Percentiles rank a stretch among this genome's conserved stretches.
phyloP scores from a whole-genome alignment of 495 filamentous ascomycete genomes.

The Lepraria neglecta region DNA sequence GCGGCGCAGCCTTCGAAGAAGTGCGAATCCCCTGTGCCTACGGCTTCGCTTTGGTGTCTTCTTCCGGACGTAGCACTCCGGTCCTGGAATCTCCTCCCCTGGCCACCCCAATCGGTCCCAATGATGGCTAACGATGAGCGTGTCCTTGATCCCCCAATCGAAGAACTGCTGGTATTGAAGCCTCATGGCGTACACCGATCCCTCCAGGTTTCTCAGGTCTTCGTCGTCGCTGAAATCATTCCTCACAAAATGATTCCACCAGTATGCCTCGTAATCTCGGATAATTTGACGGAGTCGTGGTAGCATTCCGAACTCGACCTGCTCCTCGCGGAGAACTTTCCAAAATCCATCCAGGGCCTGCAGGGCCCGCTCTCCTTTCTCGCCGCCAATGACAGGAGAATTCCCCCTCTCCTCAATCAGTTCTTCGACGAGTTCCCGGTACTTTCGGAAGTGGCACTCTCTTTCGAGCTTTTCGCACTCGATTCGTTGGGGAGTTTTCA shows the following conservation, averaged over 20 bases:
- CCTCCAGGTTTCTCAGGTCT: background rate
- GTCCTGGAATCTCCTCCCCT: too few relatives aligned
- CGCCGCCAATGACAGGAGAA: background rate
- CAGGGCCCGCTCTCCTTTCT: background rate
- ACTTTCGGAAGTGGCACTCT: too few relatives aligned
- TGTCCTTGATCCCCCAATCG: too few relatives aligned
- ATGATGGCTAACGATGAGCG: too few relatives aligned
- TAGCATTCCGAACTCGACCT: background rate
- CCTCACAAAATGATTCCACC: background rate
- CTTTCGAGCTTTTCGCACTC: too few relatives aligned
- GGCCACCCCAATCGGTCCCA: too few relatives aligned
- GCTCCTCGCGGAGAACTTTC: background rate
- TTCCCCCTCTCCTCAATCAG: too few relatives aligned
- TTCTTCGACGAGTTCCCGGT: too few relatives aligned
- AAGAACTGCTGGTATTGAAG: too few relatives aligned
- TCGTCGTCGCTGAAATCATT: background rate
- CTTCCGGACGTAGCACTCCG: too few relatives aligned
- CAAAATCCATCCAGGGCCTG: background rate
- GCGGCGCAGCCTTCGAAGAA: background rate
- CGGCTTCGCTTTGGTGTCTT: background rate
- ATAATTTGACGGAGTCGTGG: background rate
- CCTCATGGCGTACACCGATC: too few relatives aligned
- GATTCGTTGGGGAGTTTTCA: too few relatives aligned
- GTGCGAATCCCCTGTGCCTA: background rate
- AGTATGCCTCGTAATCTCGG: background rate